Percentiles rank a stretch among this genome's conserved stretches.
phyloP scores from a whole-genome alignment of 2,329 filamentous ascomycete species.

The Fusarium piperis region DNA sequence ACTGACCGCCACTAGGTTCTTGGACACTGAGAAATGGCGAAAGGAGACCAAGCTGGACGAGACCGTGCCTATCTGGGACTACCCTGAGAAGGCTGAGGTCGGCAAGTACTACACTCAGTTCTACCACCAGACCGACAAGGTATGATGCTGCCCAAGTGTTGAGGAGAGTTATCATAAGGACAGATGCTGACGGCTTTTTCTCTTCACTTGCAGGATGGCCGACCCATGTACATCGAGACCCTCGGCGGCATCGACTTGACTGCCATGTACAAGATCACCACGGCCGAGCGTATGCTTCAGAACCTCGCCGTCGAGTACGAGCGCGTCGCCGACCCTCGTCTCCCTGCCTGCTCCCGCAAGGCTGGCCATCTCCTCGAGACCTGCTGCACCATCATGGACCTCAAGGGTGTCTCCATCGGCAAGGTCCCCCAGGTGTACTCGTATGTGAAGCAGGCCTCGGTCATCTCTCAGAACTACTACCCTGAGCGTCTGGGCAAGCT shows the following conservation, averaged over 20 bases:
- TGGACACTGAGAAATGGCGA: conserved; percentile 91
- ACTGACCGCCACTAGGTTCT: conserved; percentile 72
- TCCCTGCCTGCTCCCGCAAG: conserved; percentile 96
- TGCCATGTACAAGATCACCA: conserved; percentile 93
- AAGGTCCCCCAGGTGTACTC: conserved; percentile 86
- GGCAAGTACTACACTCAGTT: conserved; percentile 97
- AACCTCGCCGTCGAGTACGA: conserved; percentile 99
- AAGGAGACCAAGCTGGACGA: conserved; percentile 86
- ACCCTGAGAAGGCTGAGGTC: conserved; percentile 84
- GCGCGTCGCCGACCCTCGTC: conserved; percentile 89
- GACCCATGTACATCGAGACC: conserved; percentile 96
- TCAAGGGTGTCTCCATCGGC: conserved; percentile 89
- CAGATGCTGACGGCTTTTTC: conserved; percentile 25
- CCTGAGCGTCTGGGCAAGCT: conserved; percentile 95
- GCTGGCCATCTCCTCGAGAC: conserved; percentile 91
- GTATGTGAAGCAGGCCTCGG: conserved; percentile 86
- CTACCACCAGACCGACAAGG: conserved; percentile 97
- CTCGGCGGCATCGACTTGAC: conserved; percentile 91
- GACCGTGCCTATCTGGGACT: conserved; percentile 82
- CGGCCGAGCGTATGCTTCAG: conserved; percentile 90
- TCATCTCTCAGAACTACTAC: conserved; percentile 98
- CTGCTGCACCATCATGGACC: conserved; percentile 97
- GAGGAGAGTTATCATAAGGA: conserved; percentile 7
- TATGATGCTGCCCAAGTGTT: conserved; percentile 44
- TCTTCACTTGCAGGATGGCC: conserved; percentile 75